These are phyloP conservation scores for Papiliotrema nemorosa DNA, from an alignment of 1,284 basidiomycete species.

Conservation along the genomic window DNA sequence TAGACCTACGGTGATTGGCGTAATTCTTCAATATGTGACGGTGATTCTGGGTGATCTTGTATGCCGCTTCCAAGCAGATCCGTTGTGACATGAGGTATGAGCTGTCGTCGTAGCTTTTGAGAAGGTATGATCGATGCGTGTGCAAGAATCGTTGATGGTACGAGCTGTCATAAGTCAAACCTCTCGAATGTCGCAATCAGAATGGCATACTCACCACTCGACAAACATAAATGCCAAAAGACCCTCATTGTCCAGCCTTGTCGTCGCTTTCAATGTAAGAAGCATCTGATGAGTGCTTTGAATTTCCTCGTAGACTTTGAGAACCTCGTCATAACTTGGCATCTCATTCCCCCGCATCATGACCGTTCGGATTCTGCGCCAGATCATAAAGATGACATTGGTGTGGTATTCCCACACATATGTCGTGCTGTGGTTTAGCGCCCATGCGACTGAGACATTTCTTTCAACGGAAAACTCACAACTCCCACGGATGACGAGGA, in stretches of 20 bases:
- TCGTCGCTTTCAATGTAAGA: neutral
- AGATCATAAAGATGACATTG: neutral
- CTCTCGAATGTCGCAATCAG: neutral
- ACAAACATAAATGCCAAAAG: neutral
- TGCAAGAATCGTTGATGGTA: constrained; percentile 8
- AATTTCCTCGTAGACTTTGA: neutral
- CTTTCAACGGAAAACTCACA: constrained; percentile 1
- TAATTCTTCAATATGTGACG: neutral
- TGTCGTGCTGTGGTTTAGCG: neutral
- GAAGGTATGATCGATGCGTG: constrained; percentile 8
- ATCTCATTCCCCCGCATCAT: neutral
- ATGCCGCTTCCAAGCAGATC: neutral
- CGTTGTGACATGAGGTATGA: neutral
- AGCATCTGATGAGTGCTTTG: neutral
- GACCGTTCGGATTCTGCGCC: constrained; percentile 3
- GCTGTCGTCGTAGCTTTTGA: neutral
- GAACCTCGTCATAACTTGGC: neutral
- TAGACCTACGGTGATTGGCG: neutral
- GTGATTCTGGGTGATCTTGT: neutral
- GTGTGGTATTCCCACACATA: constrained; percentile 8
- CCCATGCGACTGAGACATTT: no score
- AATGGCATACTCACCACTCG: neutral
- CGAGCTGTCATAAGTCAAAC: no score
- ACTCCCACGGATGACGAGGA: neutral
- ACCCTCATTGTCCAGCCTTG: neutral